These are phyloP conservation scores for Dothiorella sarmentorum DNA, from an alignment of 2,329 filamentous ascomycete genomes.

Conservation along the genomic window DNA sequence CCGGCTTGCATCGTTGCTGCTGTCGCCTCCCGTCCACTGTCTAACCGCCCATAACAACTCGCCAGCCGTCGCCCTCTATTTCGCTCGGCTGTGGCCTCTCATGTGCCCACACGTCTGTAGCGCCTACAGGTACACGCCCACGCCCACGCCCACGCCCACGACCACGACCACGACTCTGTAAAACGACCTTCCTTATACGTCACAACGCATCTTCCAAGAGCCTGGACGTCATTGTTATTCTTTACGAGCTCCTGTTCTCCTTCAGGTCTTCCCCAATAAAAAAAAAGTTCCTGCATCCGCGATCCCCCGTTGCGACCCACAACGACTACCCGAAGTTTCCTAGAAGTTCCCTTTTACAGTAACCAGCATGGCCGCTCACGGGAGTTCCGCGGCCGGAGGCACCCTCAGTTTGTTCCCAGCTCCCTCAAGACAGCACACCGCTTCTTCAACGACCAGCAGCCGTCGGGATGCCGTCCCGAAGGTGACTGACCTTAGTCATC, in stretches of 20 bases:
- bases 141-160: no score
- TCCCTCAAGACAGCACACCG: constrained; percentile 12
- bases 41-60: no score
- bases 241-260: background rate
- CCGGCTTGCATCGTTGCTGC: background rate
- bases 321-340: background rate
- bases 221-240: background rate
- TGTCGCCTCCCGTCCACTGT: background rate
- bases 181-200: constrained; percentile 5
- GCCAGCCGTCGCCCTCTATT: background rate
- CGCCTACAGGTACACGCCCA: no score
- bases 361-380: background rate
- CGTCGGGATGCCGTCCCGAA: constrained; percentile 4
- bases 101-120: background rate
- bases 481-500: constrained; percentile 22
- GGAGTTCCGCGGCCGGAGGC: constrained; percentile 1
- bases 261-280: background rate
- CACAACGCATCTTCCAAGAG: no score
- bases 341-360: background rate
- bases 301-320: constrained; percentile 10
- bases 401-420: constrained; percentile 14
- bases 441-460: constrained; percentile 12
- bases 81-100: background rate
- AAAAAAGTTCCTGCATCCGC: background rate
- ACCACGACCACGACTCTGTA: no score